Evolutionary conservation across 108 stramenopile species (phyloP).

Genomic region (Discostella stelligeroides): DNA sequence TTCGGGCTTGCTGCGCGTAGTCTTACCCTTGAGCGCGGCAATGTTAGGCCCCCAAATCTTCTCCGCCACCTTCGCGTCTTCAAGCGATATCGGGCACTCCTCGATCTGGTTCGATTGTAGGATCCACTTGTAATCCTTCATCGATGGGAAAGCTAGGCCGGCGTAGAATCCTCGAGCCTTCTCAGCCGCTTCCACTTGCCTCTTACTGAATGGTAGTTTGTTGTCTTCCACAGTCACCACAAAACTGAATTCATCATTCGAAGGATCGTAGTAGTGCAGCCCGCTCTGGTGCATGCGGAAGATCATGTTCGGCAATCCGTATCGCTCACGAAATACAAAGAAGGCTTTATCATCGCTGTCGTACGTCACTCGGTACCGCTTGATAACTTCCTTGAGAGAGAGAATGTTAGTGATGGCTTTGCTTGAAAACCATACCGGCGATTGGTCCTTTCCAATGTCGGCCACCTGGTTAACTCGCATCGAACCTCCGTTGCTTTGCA

Average conservation of each 20-base stretch:
- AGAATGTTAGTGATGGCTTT: background rate
- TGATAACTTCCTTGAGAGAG: background rate
- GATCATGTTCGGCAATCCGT: background rate
- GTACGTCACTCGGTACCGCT: background rate
- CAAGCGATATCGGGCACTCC: constrained; percentile 40
- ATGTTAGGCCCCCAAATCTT: constrained; percentile 46
- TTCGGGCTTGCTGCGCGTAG: too few species aligned
- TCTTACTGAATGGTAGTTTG: too few species aligned
- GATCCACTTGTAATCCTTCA: constrained; percentile 22
- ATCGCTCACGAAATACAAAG: background rate
- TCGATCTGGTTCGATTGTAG: constrained; percentile 27
- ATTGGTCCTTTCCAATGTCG: background rate
- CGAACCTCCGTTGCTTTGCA: background rate
- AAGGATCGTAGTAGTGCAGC: background rate
- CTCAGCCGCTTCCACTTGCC: too few species aligned
- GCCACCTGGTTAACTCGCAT: background rate
- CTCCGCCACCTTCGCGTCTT: constrained; percentile 35
- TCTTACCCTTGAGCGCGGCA: constrained; percentile 39
- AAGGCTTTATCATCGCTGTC: background rate
- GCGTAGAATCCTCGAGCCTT: constrained; percentile 18
- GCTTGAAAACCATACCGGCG: background rate
- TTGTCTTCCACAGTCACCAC: too few species aligned
- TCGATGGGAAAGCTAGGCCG: constrained; percentile 33
- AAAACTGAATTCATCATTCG: background rate
- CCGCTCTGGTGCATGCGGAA: background rate